phyloP scores from a whole-genome alignment of 2,329 filamentous ascomycete species.

The Aschersonia sp. region DNA sequence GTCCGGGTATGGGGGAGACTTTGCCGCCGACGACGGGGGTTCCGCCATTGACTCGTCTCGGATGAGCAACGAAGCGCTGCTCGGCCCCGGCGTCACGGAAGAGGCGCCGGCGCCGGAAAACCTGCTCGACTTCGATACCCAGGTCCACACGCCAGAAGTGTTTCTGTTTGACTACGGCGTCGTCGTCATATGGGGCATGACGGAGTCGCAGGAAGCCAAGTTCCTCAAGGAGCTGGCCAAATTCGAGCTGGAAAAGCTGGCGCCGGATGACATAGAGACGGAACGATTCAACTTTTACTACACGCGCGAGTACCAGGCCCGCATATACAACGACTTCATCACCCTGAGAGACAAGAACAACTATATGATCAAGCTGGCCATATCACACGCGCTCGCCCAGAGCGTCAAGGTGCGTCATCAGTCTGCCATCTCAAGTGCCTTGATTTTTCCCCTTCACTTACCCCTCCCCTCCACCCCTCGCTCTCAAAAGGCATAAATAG shows the following conservation, averaged over 20 bases:
- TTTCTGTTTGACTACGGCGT: conserved; percentile 97
- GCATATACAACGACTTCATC: conserved; percentile 99
- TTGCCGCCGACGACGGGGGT: conserved; percentile 11
- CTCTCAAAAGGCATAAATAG: too few relatives aligned
- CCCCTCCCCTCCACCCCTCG: not conserved
- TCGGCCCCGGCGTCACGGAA: conserved; percentile 19
- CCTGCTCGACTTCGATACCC: conserved; percentile 65
- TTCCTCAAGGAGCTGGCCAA: conserved; percentile 90
- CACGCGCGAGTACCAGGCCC: conserved; percentile 89
- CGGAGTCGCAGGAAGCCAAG: conserved; percentile 69
- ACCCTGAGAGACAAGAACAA: conserved; percentile 84
- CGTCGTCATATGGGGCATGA: conserved; percentile 98
- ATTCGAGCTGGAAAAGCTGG: conserved; percentile 84
- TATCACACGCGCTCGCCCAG: conserved; percentile 88
- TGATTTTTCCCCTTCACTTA: too few relatives aligned
- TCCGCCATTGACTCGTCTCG: conserved; percentile 11
- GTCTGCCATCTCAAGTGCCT: not conserved
- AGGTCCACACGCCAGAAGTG: conserved; percentile 82
- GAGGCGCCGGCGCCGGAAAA: conserved; percentile 24
- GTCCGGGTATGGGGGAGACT: conserved; percentile 15
- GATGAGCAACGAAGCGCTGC: conserved; percentile 16
- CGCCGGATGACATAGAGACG: conserved; percentile 77
- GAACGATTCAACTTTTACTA: conserved; percentile 99
- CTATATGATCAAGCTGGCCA: conserved; percentile 96
- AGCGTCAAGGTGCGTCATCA: conserved; percentile 60